Evolutionary conservation across 768 basidiomycete species (phyloP).

Genomic region (Suillus tomentosus): DNA sequence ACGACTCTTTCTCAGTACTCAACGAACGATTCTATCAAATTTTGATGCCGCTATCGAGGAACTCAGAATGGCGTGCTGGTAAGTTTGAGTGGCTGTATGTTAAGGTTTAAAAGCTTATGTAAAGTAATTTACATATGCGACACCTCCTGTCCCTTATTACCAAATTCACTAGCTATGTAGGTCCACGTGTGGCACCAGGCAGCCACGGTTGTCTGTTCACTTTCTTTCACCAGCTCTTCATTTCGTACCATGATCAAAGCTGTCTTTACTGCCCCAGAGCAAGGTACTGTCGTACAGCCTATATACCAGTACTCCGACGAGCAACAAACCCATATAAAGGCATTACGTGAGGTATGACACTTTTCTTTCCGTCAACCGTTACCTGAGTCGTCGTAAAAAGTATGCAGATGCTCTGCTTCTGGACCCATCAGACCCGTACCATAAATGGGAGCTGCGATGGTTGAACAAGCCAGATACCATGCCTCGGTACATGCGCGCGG

Average conservation of each 20-base stretch:
- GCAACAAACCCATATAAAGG: constrained; percentile 60
- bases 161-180: neutral
- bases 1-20: too few relatives aligned
- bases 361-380: constrained; percentile 1
- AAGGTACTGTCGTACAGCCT: constrained; percentile 54
- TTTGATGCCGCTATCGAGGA: too few relatives aligned
- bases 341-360: constrained; percentile 57
- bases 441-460: constrained; percentile 80
- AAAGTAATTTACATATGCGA: too few relatives aligned
- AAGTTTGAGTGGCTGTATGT: too few relatives aligned
- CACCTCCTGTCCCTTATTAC: too few relatives aligned
- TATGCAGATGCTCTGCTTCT: constrained; percentile 67
- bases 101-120: too few relatives aligned
- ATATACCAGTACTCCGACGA: constrained; percentile 61
- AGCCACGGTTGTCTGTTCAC: neutral
- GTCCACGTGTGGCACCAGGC: neutral
- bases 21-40: too few relatives aligned
- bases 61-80: too few relatives aligned
- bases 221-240: neutral
- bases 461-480: constrained; percentile 63
- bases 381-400: constrained; percentile 36
- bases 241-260: constrained; percentile 36
- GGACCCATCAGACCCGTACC: constrained; percentile 68
- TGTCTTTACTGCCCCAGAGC: constrained; percentile 58
- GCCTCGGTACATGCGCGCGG: constrained; percentile 78